phyloP scores from a whole-genome alignment of 1,284 basidiomycete species.

The Waitea zeae region DNA sequence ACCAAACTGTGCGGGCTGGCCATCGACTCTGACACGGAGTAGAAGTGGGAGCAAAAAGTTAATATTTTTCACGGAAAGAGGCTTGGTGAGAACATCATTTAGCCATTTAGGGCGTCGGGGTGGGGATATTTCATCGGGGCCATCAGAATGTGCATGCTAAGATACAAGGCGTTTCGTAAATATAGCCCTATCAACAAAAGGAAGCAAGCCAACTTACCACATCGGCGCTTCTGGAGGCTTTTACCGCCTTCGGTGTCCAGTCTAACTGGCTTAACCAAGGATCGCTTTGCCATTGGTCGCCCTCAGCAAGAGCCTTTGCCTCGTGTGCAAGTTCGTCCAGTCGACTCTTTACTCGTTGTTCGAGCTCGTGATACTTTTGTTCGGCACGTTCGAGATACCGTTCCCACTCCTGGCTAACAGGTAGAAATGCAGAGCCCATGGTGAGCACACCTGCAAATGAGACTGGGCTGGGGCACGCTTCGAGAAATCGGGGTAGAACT shows the following conservation, averaged over 20 bases:
- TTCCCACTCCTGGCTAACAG: slow-evolving; percentile 84
- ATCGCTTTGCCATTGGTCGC: slow-evolving; percentile 50
- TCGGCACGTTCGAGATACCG: slow-evolving; percentile 71
- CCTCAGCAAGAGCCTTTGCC: slow-evolving; percentile 29
- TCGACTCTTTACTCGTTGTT: slow-evolving; percentile 53
- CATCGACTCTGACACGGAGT: no score
- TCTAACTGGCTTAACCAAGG: slow-evolving; percentile 87
- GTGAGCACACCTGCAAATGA: slow-evolving; percentile 84
- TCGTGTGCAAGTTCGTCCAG: slow-evolving; percentile 55
- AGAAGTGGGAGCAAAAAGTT: no score
- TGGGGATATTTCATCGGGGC: no score
- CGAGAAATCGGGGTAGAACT: slow-evolving; percentile 75
- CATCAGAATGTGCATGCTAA: no score
- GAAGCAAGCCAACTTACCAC: no score
- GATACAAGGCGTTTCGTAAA: no score
- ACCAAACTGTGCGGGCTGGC: no score
- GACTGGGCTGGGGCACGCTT: slow-evolving; percentile 82
- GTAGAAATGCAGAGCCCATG: slow-evolving; percentile 87
- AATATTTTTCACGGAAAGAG: no score
- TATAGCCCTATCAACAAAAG: no score
- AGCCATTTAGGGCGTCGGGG: no score
- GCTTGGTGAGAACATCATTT: no score
- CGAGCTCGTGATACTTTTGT: slow-evolving; percentile 58
- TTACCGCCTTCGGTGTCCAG: slow-evolving; percentile 80
- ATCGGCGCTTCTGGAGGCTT: slow-evolving; percentile 48